phyloP scores from a whole-genome alignment of 2,329 filamentous ascomycete species.

The Geoglossum cookeanum region DNA sequence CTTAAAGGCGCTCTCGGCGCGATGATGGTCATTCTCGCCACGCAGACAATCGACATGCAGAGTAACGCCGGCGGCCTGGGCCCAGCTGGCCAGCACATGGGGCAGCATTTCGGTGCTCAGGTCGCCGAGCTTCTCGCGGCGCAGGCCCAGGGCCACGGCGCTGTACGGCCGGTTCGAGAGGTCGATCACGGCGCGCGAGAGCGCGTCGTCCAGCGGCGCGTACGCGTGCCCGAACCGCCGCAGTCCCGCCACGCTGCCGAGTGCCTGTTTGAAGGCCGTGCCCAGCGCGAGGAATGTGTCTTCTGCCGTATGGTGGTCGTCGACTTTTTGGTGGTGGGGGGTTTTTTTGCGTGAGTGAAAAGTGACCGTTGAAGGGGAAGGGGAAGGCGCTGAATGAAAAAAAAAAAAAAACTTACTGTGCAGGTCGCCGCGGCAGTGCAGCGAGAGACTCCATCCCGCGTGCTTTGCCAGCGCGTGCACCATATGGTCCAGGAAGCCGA shows the following conservation, averaged over 20 bases:
- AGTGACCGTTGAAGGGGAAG: no score
- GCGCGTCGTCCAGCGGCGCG: constrained; percentile 83
- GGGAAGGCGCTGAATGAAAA: no score
- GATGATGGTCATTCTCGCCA: constrained; percentile 87
- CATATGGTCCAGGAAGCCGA: constrained; percentile 98
- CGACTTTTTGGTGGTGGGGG: constrained; percentile 49
- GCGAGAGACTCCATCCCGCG: constrained; percentile 73
- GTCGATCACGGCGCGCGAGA: constrained; percentile 85
- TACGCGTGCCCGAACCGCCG: constrained; percentile 85
- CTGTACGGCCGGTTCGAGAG: constrained; percentile 79
- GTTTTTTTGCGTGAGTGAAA: background rate
- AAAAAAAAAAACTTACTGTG: no score
- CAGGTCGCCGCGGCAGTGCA: constrained; percentile 73
- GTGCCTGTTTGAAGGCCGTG: constrained; percentile 59
- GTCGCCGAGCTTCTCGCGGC: constrained; percentile 83
- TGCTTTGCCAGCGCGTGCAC: constrained; percentile 92
- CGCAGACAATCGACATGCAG: constrained; percentile 84
- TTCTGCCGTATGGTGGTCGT: constrained; percentile 97
- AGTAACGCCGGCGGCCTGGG: constrained; percentile 76
- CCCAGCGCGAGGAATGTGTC: constrained; percentile 88
- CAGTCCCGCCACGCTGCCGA: constrained; percentile 61
- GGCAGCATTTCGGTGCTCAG: constrained; percentile 93
- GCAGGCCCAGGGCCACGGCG: constrained; percentile 67
- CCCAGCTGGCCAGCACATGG: constrained; percentile 87
- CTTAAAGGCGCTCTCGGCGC: constrained; percentile 94